Conservation (phyloP, 345 rosid species). For the Camelina neglecta region DNA sequence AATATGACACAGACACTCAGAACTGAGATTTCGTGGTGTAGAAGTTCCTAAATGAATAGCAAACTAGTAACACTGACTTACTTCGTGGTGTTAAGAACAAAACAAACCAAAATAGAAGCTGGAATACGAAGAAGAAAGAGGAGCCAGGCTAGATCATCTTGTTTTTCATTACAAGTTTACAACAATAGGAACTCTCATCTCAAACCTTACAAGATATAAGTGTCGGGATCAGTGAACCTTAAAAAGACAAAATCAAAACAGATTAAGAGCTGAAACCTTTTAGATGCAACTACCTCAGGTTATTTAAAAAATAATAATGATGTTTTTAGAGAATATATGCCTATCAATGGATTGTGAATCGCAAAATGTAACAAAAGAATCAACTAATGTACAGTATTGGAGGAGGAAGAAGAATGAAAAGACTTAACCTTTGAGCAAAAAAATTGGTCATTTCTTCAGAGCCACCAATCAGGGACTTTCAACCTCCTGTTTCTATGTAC, state of each 20-base stretch:
- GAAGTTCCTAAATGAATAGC: not conserved
- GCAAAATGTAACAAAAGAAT: conserved; percentile 38
- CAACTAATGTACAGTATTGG: conserved; percentile 52
- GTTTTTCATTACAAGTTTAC: conserved; percentile 27
- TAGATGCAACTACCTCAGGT: conserved; percentile 3
- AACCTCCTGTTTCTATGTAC: conserved; percentile 77
- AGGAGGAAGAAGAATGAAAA: conserved; percentile 17
- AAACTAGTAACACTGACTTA: not conserved
- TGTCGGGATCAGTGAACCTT: not conserved
- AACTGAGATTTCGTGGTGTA: not conserved
- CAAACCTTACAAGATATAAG: conserved; percentile 24
- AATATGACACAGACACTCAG: not conserved
- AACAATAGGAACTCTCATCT: conserved; percentile 17
- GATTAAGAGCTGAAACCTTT: not conserved
- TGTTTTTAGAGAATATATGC: conserved; percentile 13
- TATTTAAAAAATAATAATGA: not conserved
- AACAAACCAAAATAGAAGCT: not conserved
- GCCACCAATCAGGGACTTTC: conserved; percentile 92
- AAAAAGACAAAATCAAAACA: not conserved
- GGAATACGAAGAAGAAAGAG: not conserved
- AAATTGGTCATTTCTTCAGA: conserved; percentile 33
- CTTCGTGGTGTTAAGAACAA: no score
- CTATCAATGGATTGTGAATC: conserved; percentile 26
- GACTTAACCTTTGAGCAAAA: conserved; percentile 17
- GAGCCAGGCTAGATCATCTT: conserved; percentile 3